A percentile compares a stretch with the other conserved stretches of the same genome.
Conservation (phyloP, 345 rosid genomes). For the Laguncularia racemosa region DNA sequence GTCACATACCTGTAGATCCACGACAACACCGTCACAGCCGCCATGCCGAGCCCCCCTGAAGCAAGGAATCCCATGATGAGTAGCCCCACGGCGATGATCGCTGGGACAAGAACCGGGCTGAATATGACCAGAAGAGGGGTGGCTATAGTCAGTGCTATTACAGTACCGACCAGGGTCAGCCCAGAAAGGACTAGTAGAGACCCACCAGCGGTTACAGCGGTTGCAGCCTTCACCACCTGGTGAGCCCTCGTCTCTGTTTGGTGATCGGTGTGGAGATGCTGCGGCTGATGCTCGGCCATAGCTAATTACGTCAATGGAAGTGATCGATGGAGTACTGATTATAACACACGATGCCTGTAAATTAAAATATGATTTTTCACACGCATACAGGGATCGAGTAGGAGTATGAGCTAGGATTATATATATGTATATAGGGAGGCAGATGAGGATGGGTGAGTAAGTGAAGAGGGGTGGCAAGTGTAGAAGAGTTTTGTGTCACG, state of each 20-base stretch:
- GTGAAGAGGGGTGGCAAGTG: conserved; percentile 16
- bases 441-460: not conserved
- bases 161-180: conserved; percentile 58
- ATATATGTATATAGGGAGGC: conserved; percentile 4
- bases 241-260: conserved; percentile 1
- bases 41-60: conserved; percentile 80
- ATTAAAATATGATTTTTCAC: not conserved
- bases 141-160: conserved; percentile 64
- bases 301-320: not conserved
- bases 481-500: conserved; percentile 19
- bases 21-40: conserved; percentile 59
- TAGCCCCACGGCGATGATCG: conserved; percentile 41
- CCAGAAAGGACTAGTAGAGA: conserved; percentile 73
- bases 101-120: conserved; percentile 86
- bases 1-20: conserved; percentile 92
- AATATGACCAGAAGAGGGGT: conserved; percentile 80
- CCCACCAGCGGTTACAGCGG: conserved; percentile 75
- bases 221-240: conserved; percentile 71
- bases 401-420: conserved; percentile 3
- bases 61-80: conserved; percentile 57
- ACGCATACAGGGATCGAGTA: not conserved
- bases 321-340: no score
- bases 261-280: conserved; percentile 21
- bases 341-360: not conserved
- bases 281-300: conserved; percentile 37